phyloP scores from a whole-genome alignment of 306 rosid genomes.

The Cucumis sativus region DNA sequence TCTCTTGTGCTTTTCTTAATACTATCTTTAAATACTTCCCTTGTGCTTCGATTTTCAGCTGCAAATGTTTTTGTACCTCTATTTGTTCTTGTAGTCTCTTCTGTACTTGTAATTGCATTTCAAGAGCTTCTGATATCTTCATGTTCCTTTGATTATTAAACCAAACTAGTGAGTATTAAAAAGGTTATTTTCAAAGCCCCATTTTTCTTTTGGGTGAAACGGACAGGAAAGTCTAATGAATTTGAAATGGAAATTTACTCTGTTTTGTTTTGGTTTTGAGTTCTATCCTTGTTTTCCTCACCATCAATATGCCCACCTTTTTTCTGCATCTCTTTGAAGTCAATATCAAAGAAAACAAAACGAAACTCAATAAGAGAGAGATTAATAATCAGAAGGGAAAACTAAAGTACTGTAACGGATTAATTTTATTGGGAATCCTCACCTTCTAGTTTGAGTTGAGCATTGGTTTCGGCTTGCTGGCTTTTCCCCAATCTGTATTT shows the following conservation, averaged over 20 bases:
- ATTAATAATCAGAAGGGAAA: neutral
- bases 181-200: neutral
- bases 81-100: conserved; percentile 69
- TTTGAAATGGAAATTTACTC: conserved; percentile 36
- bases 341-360: conserved; percentile 17
- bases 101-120: conserved; percentile 79
- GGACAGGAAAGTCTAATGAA: neutral
- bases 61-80: conserved; percentile 87
- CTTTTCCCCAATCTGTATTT: conserved; percentile 83
- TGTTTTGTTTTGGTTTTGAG: conserved; percentile 24
- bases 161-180: neutral
- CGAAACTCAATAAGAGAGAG: neutral
- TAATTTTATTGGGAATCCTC: neutral
- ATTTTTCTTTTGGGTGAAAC: neutral
- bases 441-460: conserved; percentile 61
- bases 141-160: neutral
- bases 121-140: conserved; percentile 67
- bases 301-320: conserved; percentile 35
- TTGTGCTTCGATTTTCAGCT: conserved; percentile 86
- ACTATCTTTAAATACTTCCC: conserved; percentile 88
- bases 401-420: neutral
- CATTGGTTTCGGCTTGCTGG: conserved; percentile 41
- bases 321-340: conserved; percentile 36
- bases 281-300: conserved; percentile 41
- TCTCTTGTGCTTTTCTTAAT: conserved; percentile 65